A percentile compares a stretch with the other conserved stretches of the same genome.
These are phyloP conservation scores for Tulasnella calospora DNA, from an alignment of 768 basidiomycete genomes.

Conservation along the genomic window DNA sequence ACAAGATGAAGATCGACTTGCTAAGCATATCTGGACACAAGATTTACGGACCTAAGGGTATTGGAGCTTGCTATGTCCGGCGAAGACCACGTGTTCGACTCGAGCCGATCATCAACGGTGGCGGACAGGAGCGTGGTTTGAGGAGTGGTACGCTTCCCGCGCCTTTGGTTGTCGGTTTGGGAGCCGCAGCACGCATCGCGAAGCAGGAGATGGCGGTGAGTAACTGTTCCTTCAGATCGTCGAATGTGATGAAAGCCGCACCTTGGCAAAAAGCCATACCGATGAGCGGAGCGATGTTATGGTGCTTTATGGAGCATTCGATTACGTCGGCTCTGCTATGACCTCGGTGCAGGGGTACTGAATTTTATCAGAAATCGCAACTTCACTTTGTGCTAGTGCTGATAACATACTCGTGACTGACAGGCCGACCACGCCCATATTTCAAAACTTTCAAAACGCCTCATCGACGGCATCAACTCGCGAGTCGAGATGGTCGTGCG, in stretches of 20 bases:
- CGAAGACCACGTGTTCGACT: constrained; percentile 86
- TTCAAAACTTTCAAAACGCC: constrained; percentile 67
- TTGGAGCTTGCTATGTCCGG: constrained; percentile 92
- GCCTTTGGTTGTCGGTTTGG: constrained; percentile 82
- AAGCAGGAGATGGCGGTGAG: constrained; percentile 89
- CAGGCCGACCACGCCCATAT: constrained; percentile 79
- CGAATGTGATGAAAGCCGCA: constrained; percentile 45
- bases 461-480: constrained; percentile 73
- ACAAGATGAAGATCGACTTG: constrained; percentile 90
- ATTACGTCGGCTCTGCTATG: constrained; percentile 40
- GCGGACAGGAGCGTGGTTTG: background rate
- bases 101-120: no score
- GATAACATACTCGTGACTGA: constrained; percentile 23
- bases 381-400: background rate
- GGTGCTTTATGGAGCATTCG: background rate
- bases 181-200: constrained; percentile 90
- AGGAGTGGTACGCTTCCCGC: constrained; percentile 47
- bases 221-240: constrained; percentile 30
- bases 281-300: constrained; percentile 42
- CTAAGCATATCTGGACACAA: constrained; percentile 98
- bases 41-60: constrained; percentile 94
- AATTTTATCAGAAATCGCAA: constrained; percentile 35
- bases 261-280: constrained; percentile 38
- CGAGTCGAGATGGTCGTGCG: constrained; percentile 87
- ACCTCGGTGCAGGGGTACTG: constrained; percentile 93